A percentile compares a stretch with the other conserved stretches of the same genome.
Conservation (phyloP, 139 green algal species). For the Haematococcus lacustris region DNA sequence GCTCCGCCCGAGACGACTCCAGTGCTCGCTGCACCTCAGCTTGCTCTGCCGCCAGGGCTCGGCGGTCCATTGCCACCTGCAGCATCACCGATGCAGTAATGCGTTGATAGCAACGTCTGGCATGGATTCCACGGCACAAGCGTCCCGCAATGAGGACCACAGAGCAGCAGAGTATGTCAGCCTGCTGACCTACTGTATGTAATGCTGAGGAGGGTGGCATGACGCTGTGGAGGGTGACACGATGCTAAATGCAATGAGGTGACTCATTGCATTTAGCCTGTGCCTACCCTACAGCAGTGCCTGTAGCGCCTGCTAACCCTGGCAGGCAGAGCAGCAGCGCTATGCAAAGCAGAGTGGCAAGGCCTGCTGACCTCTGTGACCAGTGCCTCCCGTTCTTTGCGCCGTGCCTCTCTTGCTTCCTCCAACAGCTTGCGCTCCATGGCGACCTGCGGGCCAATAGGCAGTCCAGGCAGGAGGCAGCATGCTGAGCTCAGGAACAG, state of each 20-base stretch:
- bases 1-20: constrained; percentile 23
- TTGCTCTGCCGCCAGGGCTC: constrained; percentile 21
- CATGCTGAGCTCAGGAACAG: too few relatives aligned
- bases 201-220: neutral
- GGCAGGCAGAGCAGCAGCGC: too few relatives aligned
- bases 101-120: neutral
- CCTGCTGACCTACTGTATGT: neutral
- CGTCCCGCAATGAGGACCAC: neutral
- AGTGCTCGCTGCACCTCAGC: constrained; percentile 26
- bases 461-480: too few relatives aligned
- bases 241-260: too few relatives aligned
- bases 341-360: neutral
- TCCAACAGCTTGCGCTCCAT: constrained; percentile 36
- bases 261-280: too few relatives aligned
- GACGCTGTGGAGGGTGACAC: neutral
- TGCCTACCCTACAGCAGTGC: neutral
- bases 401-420: constrained; percentile 31
- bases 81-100: neutral
- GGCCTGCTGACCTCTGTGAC: constrained; percentile 21
- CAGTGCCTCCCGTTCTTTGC: constrained; percentile 31
- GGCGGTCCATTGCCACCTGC: constrained; percentile 18
- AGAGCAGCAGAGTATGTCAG: neutral
- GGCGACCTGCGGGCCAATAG: constrained; percentile 10
- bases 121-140: neutral
- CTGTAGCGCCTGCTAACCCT: neutral